Conservation (phyloP, 2,329 filamentous ascomycete genomes). For the Cladophialophora yegresii region DNA sequence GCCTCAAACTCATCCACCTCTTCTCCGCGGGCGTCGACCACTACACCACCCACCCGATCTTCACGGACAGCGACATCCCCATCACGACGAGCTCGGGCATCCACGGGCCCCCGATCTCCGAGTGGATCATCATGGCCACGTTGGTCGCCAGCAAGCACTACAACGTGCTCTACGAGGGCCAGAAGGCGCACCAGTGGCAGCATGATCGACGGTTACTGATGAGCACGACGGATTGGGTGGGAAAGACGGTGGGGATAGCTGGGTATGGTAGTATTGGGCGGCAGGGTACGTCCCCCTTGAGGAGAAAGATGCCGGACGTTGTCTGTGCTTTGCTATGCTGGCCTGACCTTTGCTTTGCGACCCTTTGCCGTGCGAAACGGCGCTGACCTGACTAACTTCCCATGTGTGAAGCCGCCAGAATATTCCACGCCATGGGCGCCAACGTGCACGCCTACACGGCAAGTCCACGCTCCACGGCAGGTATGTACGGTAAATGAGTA, state of each 20-base stretch:
- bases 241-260: conserved; percentile 59
- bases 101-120: conserved; percentile 65
- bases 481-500: no score
- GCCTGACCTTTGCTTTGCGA: no score
- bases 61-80: conserved; percentile 55
- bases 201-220: conserved; percentile 39
- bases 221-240: conserved; percentile 55
- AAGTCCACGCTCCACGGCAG: conserved; percentile 63
- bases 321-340: no score
- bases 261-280: conserved; percentile 65
- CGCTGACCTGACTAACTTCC: conserved; percentile 1
- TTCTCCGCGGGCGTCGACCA: conserved; percentile 61
- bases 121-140: conserved; percentile 67
- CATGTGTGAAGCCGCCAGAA: conserved; percentile 50
- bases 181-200: conserved; percentile 60
- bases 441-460: conserved; percentile 74
- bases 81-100: conserved; percentile 59
- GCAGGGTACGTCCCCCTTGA: conserved; percentile 50
- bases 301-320: no score
- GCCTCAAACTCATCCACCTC: conserved; percentile 57
- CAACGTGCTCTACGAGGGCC: conserved; percentile 57
- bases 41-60: conserved; percentile 55
- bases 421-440: conserved; percentile 68
- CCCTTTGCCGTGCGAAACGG: not conserved
- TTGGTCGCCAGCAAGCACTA: conserved; percentile 60